Conservation (phyloP, 768 basidiomycete genomes). For the Termitomyces eurrhizus region DNA sequence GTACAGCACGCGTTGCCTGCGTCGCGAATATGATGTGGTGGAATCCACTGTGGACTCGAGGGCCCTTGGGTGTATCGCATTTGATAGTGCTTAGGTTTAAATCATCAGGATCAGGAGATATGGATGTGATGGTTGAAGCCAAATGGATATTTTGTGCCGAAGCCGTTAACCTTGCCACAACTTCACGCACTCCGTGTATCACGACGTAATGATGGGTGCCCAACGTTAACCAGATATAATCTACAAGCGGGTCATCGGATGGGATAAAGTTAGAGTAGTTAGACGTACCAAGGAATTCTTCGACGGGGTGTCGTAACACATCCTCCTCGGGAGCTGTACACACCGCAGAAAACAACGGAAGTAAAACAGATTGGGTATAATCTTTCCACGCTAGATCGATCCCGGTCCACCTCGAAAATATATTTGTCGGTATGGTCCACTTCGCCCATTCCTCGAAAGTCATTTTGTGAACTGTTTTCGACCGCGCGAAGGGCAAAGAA, state of each 20-base stretch:
- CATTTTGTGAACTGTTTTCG: constrained; percentile 24
- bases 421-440: constrained; percentile 35
- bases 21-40: constrained; percentile 71
- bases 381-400: constrained; percentile 48
- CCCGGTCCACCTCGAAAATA: constrained; percentile 37
- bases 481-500: constrained; percentile 40
- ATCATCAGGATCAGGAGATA: constrained; percentile 35
- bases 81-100: constrained; percentile 33
- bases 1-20: constrained; percentile 61
- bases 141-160: constrained; percentile 51
- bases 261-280: not conserved
- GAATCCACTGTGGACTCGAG: constrained; percentile 41
- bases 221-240: constrained; percentile 69
- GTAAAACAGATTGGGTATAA: constrained; percentile 51
- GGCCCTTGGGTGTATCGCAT: constrained; percentile 27
- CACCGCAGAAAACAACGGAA: constrained; percentile 70
- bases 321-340: constrained; percentile 60
- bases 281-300: constrained; percentile 59
- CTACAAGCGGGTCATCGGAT: constrained; percentile 26
- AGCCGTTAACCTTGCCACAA: constrained; percentile 46
- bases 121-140: constrained; percentile 43
- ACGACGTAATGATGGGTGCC: constrained; percentile 69
- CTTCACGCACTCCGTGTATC: constrained; percentile 52
- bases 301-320: constrained; percentile 54
- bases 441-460: constrained; percentile 50